Evolutionary conservation across 1,284 basidiomycete species (phyloP).

Genomic region (Ceratobasidium sp.): DNA sequence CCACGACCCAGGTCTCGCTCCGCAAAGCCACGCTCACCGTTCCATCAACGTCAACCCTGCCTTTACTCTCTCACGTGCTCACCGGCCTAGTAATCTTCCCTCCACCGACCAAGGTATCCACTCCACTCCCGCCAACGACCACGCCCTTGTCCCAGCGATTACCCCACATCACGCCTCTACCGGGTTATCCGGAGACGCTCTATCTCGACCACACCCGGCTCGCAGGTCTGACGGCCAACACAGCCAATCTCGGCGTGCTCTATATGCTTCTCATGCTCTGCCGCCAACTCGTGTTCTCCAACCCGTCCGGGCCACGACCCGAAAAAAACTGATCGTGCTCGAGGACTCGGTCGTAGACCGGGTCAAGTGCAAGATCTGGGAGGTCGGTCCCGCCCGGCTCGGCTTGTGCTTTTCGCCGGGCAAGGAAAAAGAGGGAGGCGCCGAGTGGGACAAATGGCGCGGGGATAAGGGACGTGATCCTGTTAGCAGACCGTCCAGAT

Average conservation of each 20-base stretch:
- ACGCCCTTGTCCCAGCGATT: slow-evolving; percentile 56
- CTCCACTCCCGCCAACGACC: slow-evolving; percentile 53
- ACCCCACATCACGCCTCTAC: slow-evolving; percentile 52
- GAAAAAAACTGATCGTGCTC: slow-evolving; percentile 16
- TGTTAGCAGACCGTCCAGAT: slow-evolving; percentile 62
- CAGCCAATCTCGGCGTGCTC: slow-evolving; percentile 79
- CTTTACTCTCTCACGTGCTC: slow-evolving; percentile 51
- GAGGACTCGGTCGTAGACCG: slow-evolving; percentile 55
- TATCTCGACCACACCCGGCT: slow-evolving; percentile 86
- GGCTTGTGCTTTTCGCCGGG: slow-evolving; percentile 66
- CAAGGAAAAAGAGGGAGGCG: slow-evolving; percentile 53
- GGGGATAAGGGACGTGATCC: slow-evolving; percentile 70
- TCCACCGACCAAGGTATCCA: slow-evolving; percentile 57
- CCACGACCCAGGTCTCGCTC: slow-evolving; percentile 76
- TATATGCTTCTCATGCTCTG: slow-evolving; percentile 87
- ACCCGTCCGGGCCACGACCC: slow-evolving; percentile 54
- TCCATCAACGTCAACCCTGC: slow-evolving; percentile 56
- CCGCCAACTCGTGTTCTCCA: slow-evolving; percentile 74
- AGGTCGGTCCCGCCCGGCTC: slow-evolving; percentile 73
- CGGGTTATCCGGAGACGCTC: slow-evolving; percentile 79
- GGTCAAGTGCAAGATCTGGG: slow-evolving; percentile 82
- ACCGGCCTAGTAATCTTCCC: slow-evolving; percentile 50
- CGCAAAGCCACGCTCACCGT: slow-evolving; percentile 55
- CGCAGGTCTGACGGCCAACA: slow-evolving; percentile 76
- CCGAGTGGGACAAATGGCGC: slow-evolving; percentile 64